Percentiles rank a stretch among this genome's conserved stretches.
phyloP scores from a whole-genome alignment of 768 basidiomycete genomes.

The Tephrocybe sp. region DNA sequence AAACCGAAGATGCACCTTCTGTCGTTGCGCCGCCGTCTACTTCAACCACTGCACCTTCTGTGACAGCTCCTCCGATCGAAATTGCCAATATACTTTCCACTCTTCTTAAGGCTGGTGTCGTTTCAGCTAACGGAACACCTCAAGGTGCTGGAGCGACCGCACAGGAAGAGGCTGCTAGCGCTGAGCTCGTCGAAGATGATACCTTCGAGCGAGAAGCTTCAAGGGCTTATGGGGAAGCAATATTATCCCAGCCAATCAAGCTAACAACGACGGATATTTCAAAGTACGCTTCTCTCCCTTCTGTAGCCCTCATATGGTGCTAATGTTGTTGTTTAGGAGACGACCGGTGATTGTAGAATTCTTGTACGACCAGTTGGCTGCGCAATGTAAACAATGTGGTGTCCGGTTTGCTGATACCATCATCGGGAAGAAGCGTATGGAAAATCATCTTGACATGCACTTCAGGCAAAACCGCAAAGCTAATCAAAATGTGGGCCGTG shows the following conservation, averaged over 20 bases:
- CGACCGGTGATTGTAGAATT: slow-evolving; percentile 61
- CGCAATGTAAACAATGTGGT: slow-evolving; percentile 93
- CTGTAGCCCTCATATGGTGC: neutral
- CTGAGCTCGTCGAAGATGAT: slow-evolving; percentile 22
- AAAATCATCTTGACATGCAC: slow-evolving; percentile 94
- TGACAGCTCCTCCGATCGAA: slow-evolving; percentile 33
- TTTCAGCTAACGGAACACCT: slow-evolving; percentile 54
- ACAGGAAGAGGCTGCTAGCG: slow-evolving; percentile 33
- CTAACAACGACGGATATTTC: slow-evolving; percentile 68
- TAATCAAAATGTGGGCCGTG: slow-evolving; percentile 73
- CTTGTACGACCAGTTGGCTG: slow-evolving; percentile 70
- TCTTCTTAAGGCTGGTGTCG: slow-evolving; percentile 77
- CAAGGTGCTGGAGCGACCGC: slow-evolving; percentile 43
- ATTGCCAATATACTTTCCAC: slow-evolving; percentile 63
- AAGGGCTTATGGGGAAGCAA: slow-evolving; percentile 55
- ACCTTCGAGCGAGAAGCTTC: slow-evolving; percentile 46
- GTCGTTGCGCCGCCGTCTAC: slow-evolving; percentile 19
- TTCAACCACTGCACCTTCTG: slow-evolving; percentile 27
- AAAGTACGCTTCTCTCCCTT: slow-evolving; percentile 45
- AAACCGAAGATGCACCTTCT: slow-evolving; percentile 17
- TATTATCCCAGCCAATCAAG: slow-evolving; percentile 59
- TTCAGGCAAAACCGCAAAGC: slow-evolving; percentile 90
- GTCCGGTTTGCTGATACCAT: slow-evolving; percentile 76
- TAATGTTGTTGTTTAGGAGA: slow-evolving; percentile 35
- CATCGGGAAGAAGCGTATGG: slow-evolving; percentile 71